Conservation (phyloP, 1,139 yeast genomes). For the Scheffersomyces titani region DNA sequence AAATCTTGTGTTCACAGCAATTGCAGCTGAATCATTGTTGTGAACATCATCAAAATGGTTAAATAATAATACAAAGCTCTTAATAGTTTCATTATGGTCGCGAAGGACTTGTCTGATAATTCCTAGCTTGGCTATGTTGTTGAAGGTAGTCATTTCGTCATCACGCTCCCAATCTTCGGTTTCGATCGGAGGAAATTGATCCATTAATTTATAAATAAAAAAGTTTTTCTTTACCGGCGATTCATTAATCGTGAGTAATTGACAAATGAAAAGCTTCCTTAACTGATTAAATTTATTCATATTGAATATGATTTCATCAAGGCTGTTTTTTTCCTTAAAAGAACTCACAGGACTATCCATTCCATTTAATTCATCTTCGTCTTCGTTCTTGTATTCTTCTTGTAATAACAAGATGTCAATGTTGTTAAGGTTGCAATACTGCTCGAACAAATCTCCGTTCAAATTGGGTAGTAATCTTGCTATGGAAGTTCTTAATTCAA, state of each 20-base stretch:
- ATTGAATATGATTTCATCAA: constrained; percentile 13
- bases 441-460: constrained; percentile 43
- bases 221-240: constrained; percentile 26
- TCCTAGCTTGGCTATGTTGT: constrained; percentile 15
- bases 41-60: constrained; percentile 23
- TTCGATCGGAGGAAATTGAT: constrained; percentile 10
- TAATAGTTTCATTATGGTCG: constrained; percentile 25
- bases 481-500: constrained; percentile 32
- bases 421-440: constrained; percentile 41
- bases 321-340: constrained; percentile 12
- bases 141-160: constrained; percentile 7
- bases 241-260: constrained; percentile 41
- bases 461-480: constrained; percentile 32
- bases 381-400: constrained; percentile 12
- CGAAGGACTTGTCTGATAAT: constrained; percentile 24
- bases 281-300: constrained; percentile 36
- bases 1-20: constrained; percentile 2
- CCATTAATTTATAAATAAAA: constrained; percentile 25
- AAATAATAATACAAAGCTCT: constrained; percentile 21
- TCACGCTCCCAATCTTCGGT: neutral
- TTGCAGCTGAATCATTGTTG: constrained; percentile 4
- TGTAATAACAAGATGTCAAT: constrained; percentile 21
- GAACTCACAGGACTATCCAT: constrained; percentile 1
- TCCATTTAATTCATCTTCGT: constrained; percentile 4
- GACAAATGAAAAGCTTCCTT: constrained; percentile 42